Conservation (phyloP, 2,329 filamentous ascomycete genomes). For the Arachnopeziza araneosa region DNA sequence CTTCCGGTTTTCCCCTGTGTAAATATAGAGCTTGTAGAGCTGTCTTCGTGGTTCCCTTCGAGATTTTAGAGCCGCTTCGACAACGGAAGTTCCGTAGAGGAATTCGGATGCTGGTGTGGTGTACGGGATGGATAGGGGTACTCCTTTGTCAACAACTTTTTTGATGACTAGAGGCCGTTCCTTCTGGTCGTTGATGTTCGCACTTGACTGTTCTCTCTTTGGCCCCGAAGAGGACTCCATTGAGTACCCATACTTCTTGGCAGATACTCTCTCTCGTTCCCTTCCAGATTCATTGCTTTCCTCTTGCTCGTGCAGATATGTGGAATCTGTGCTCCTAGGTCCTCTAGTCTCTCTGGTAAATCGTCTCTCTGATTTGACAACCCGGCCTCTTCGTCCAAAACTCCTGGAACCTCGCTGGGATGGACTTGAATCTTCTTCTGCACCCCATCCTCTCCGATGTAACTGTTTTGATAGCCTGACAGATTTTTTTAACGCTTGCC, state of each 20-base stretch:
- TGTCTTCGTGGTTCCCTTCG: slow-evolving; percentile 51
- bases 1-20: slow-evolving; percentile 51
- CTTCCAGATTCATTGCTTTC: neutral
- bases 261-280: neutral
- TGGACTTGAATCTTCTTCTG: neutral
- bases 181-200: neutral
- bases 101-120: slow-evolving; percentile 88
- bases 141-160: slow-evolving; percentile 13
- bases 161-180: neutral
- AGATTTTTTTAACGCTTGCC: neutral
- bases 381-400: neutral
- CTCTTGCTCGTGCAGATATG: no score
- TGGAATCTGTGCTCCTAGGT: neutral
- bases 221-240: neutral
- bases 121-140: slow-evolving; percentile 49
- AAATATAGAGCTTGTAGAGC: slow-evolving; percentile 80
- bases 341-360: neutral
- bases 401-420: neutral
- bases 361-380: neutral
- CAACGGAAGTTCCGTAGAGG: slow-evolving; percentile 77
- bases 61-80: slow-evolving; percentile 70
- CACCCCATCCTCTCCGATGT: neutral
- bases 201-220: neutral
- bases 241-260: neutral
- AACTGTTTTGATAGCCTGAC: neutral